Evolutionary conservation across 352 stramenopile genomes (phyloP), one percentile per base, ranked within the genome.

Genomic region (Hyaloperonospora brassicae): DNA sequence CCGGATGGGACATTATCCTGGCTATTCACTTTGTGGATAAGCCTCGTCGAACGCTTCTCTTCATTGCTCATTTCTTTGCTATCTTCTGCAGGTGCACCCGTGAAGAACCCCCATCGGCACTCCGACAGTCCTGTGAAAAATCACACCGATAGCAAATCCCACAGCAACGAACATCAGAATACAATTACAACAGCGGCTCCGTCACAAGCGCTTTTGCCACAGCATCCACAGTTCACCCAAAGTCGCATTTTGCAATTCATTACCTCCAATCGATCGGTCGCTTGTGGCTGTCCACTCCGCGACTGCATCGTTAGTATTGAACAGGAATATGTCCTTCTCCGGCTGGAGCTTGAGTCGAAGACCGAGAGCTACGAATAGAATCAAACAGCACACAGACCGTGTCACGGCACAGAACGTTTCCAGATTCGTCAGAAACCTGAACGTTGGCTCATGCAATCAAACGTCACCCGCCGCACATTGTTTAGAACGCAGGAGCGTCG

Each of bases 211-310:
- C 17, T 12, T 12, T 5, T 35, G n/a, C 23, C 9, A 23, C 40
- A 30, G 23, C 5, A 46, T 2, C 13, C 23, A n/a, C n/a, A 22
- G 12, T 44, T 5, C 41, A 24, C 2, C 14, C 14, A 14, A 5
- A 21, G 25, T 0, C 13, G 39, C 25, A 2, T 23, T 14, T n/a
- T 31, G 17, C 11, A 4, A 44, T 2, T 3, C 57, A 17, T 10
- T 48, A 90, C 84, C 84, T 73, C 84, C 84, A 54, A 93, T 93
- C 0, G 80, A 84, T 41, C 72, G 69, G 45, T 93, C 84, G 36
- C 77, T 91, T 2, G 79, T 89, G 6, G 73, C 67, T 38, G 86
- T 75, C 83, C 84, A 93, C 13, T 79, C 69, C 1, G 58, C 59
- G 12, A 76, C 68, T 0, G 67, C 58, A 6, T 79, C 64, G 45